phyloP scores from a whole-genome alignment of 1,284 basidiomycete species.

The Ustilago cynodontis region DNA sequence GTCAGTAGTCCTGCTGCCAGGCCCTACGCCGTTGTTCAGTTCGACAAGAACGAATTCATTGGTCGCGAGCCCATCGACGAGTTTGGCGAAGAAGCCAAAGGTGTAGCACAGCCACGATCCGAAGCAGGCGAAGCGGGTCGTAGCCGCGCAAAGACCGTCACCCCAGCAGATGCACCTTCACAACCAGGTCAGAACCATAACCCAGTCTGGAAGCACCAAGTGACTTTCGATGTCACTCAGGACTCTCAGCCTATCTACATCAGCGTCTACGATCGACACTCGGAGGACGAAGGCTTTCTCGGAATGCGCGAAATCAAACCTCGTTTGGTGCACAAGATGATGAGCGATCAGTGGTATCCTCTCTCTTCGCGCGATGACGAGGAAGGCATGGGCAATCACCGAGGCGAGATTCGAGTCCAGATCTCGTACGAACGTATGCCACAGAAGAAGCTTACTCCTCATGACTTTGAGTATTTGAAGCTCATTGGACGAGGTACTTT shows the following conservation, averaged over 20 bases:
- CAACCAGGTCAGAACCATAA: slow-evolving; percentile 76
- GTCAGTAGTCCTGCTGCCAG: slow-evolving; percentile 73
- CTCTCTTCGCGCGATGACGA: slow-evolving; percentile 72
- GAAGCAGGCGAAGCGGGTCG: slow-evolving; percentile 76
- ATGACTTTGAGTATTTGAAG: slow-evolving; percentile 97
- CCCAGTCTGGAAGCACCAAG: slow-evolving; percentile 99
- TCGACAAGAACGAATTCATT: slow-evolving; percentile 99
- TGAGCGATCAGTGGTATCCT: slow-evolving; percentile 98
- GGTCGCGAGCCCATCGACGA: slow-evolving; percentile 88
- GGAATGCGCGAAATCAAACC: slow-evolving; percentile 93
- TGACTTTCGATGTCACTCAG: slow-evolving; percentile 90
- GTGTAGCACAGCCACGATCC: slow-evolving; percentile 77
- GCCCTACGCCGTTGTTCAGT: slow-evolving; percentile 97
- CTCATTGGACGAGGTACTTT: slow-evolving; percentile 98
- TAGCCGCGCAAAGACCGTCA: slow-evolving; percentile 67
- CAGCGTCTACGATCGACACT: slow-evolving; percentile 91
- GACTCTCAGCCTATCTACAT: slow-evolving; percentile 86
- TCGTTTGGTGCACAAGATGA: slow-evolving; percentile 86
- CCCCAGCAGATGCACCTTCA: slow-evolving; percentile 44
- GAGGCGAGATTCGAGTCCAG: slow-evolving; percentile 92
- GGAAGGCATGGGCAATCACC: slow-evolving; percentile 36
- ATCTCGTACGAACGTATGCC: slow-evolving; percentile 81
- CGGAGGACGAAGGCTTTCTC: slow-evolving; percentile 86
- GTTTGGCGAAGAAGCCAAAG: slow-evolving; percentile 86
- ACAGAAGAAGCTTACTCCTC: slow-evolving; percentile 68